phyloP scores from a whole-genome alignment of 129 eudicot species.

The Gnaphalium uliginosum region DNA sequence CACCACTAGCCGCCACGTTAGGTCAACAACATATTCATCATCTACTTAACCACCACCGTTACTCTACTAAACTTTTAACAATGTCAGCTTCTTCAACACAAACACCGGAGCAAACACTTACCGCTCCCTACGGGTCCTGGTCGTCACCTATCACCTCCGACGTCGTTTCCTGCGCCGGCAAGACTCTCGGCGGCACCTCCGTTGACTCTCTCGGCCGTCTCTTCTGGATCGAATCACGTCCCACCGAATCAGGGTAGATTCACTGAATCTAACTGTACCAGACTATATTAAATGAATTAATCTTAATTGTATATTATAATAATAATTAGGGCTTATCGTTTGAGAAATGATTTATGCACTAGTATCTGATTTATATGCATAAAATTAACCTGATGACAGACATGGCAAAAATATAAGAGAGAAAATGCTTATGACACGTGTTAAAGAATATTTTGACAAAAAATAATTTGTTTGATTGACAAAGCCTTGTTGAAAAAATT shows the following conservation, averaged over 20 bases:
- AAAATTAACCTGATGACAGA: neutral
- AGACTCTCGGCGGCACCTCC: conserved; percentile 41
- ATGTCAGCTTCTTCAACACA: conserved; percentile 33
- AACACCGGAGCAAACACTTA: conserved; percentile 31
- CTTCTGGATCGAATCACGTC: conserved; percentile 55
- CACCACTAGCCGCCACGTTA: neutral
- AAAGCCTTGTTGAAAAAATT: no score
- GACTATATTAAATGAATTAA: no score
- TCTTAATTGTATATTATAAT: no score
- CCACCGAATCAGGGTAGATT: conserved; percentile 45
- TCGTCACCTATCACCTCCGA: conserved; percentile 89
- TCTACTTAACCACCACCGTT: conserved; percentile 2
- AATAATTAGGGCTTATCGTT: neutral
- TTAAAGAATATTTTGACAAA: no score
- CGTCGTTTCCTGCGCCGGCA: conserved; percentile 44
- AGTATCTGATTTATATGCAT: neutral
- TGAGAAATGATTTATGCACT: neutral
- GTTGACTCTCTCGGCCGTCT: conserved; percentile 38
- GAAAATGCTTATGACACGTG: neutral
- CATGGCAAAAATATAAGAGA: neutral
- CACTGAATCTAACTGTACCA: neutral
- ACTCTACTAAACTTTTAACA: neutral
- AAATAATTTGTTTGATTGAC: no score
- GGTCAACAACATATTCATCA: neutral
- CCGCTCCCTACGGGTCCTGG: conserved; percentile 87